Conservation (phyloP, 257 asterid genomes). For the Petunia axillaris region DNA sequence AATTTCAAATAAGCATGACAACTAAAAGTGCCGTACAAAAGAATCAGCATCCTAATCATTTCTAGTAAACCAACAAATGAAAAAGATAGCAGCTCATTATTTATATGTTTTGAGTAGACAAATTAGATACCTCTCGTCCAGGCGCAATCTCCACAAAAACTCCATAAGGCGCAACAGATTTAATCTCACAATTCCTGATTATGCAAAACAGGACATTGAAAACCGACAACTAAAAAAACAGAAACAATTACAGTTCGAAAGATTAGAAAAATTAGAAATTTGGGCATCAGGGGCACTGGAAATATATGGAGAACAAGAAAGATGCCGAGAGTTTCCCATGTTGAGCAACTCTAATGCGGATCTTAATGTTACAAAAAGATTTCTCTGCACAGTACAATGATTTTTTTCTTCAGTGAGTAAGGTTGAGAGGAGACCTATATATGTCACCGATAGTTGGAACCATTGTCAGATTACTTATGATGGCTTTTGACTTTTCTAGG, state of each 20-base stretch:
- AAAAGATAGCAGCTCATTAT: background rate
- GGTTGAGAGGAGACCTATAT: constrained; percentile 58
- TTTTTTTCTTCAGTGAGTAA: background rate
- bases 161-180: constrained; percentile 88
- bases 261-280: background rate
- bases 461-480: constrained; percentile 74
- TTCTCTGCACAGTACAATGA: constrained; percentile 16
- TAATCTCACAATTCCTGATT: constrained; percentile 92
- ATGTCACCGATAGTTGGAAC: constrained; percentile 88
- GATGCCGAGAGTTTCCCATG: background rate
- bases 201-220: constrained; percentile 20
- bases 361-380: background rate
- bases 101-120: background rate
- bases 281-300: background rate
- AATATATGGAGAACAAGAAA: background rate
- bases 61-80: background rate
- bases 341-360: background rate
- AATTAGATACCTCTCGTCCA: constrained; percentile 78
- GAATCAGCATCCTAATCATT: background rate
- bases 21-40: background rate
- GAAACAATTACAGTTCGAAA: constrained; percentile 2
- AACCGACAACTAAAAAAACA: constrained; percentile 25
- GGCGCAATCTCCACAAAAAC: constrained; percentile 91
- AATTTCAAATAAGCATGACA: constrained; percentile 1
- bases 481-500: constrained; percentile 83